Conservation (phyloP, 1,284 basidiomycete species). For the Cutaneotrichosporon dermatis region DNA sequence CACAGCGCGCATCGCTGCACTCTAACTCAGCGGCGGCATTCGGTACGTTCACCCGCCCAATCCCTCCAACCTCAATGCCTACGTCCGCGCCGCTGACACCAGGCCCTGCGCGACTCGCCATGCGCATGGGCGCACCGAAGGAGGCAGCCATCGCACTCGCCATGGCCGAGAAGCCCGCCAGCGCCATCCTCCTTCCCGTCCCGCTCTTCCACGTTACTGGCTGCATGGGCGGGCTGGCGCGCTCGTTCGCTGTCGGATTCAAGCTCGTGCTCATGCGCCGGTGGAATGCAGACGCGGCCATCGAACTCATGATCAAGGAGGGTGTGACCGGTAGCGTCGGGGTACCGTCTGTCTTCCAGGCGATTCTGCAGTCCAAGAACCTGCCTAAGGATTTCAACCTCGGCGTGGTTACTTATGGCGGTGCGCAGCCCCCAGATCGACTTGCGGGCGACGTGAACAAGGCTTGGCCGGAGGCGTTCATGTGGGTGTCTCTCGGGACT, state of each 20-base stretch:
- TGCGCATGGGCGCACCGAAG: constrained; percentile 8
- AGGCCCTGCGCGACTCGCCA: not conserved
- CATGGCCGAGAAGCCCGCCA: not conserved
- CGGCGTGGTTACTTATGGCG: constrained; percentile 38
- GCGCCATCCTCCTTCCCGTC: constrained; percentile 30
- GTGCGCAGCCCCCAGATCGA: constrained; percentile 35
- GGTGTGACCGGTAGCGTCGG: constrained; percentile 39
- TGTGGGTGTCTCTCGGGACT: not conserved
- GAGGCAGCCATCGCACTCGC: not conserved
- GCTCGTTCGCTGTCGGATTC: constrained; percentile 34
- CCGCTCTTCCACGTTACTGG: constrained; percentile 47
- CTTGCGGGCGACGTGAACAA: constrained; percentile 32
- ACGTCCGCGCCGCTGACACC: not conserved
- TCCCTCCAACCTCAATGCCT: too few species aligned
- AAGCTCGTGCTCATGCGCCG: constrained; percentile 35
- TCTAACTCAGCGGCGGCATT: constrained; percentile 1
- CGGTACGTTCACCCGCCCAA: not conserved
- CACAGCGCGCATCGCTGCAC: constrained; percentile 22
- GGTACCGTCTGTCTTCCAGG: constrained; percentile 36
- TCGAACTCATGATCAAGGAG: constrained; percentile 31
- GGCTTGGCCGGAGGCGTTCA: constrained; percentile 23
- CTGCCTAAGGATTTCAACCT: constrained; percentile 26
- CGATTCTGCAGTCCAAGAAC: constrained; percentile 33
- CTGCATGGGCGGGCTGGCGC: constrained; percentile 34
- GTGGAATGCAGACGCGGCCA: constrained; percentile 35